Evolutionary conservation across 177 flowering plant genomes (phyloP), one percentile per base, ranked within the genome.

Genomic region (Vitis hybrid): DNA sequence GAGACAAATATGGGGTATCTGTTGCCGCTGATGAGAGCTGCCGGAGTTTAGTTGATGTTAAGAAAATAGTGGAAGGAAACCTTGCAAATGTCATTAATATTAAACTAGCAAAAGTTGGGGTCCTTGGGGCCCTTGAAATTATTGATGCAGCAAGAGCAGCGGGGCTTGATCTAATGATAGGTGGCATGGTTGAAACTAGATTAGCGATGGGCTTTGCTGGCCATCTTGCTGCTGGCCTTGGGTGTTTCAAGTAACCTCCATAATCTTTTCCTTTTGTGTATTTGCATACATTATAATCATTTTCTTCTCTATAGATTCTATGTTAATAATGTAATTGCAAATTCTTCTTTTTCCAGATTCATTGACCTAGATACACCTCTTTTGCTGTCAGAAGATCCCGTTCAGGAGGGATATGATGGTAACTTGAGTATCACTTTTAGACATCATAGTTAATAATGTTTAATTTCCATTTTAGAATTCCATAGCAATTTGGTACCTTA

Each of bases 1-100:
- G 76, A 73, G 78, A 72, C 52, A 87, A 86, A 70, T 91, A 83
- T 78, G 92, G 94, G 46, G 84, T 90, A 60, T 87, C 93, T 20
- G 92, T 94, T 74, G 97, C 93, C 27, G 98, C 96, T 35, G 98
- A 91, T 84, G 97, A 92, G 80, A 92, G 98, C 81, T 92, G 94
- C 68, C 84, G 93, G 24, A 77, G 91, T 79, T 68, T 91, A 67
- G 72, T 27, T 68, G 98, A 94, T 78, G 90, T 80, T 52, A 74
- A 81, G 66, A 91, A 68, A 79, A 94, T 92, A 71, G 77, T 85
- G 41, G 63, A 81, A 27, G 93, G 75, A 65, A 78, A 85, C 65
- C 90, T 91, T 69, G 94, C 91, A 14, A 88, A 85, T 79, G 98
- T 90, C 51, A 77, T 92, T 53, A 94, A 92, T 68, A 88, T 92